A percentile compares a stretch with the other conserved stretches of the same genome.
phyloP scores from a whole-genome alignment of 2,329 filamentous ascomycete species.

The Fusarium musae region DNA sequence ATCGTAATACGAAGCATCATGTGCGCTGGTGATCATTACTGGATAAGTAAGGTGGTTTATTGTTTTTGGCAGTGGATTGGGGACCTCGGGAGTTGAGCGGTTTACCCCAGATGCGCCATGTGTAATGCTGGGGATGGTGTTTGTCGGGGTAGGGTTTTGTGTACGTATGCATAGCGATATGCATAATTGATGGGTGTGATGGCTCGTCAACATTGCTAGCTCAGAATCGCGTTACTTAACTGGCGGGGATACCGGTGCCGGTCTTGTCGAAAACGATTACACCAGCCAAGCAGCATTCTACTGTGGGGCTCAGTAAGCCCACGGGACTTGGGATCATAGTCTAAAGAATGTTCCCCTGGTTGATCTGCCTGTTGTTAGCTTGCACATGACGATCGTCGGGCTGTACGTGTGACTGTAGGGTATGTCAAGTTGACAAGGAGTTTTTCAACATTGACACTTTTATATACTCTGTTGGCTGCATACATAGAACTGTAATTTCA shows the following conservation, averaged over 20 bases:
- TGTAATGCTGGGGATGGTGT: neutral
- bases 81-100: neutral
- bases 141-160: neutral
- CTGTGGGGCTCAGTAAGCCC: no score
- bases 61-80: neutral
- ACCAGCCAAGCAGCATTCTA: neutral
- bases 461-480: no score
- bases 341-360: rapidly evolving
- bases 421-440: neutral
- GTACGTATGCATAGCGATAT: neutral
- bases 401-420: rapidly evolving
- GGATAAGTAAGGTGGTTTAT: neutral
- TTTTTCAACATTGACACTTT: neutral
- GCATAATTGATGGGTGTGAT: neutral
- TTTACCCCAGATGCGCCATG: neutral
- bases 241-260: neutral
- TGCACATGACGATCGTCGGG: neutral
- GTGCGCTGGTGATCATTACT: constrained; percentile 18
- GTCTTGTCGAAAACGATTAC: neutral
- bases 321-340: neutral
- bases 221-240: rapidly evolving
- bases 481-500: no score
- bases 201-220: rapidly evolving
- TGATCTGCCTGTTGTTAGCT: neutral
- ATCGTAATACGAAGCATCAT: neutral